Base-by-base conservation (phyloP, 2,329 filamentous ascomycete genomes). In the Cladosporium sp. region DNA sequence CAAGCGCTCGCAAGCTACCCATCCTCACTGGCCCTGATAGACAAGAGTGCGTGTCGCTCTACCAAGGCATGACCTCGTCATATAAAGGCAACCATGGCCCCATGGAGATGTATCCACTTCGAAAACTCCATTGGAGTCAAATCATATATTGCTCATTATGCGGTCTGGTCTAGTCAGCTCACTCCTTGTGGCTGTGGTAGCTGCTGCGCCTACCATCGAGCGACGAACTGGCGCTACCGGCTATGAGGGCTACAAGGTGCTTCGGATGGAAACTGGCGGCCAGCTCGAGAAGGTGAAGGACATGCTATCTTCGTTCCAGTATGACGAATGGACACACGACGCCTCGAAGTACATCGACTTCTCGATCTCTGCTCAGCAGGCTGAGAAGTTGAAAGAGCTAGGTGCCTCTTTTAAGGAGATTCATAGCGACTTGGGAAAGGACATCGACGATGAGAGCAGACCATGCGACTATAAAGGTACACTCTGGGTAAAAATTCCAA, bases 351-450 rank as follows among this genome's bases (percentile, higher is more conserved):
- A 78, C 32, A 59, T 69, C 14, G 67, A 69, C 41, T 66, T 68
- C 15, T 65, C 68, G 10, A 41, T 68, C 26, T 49, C 66, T 1
- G 26, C 52, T 3, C 36, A 65, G 3, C 64, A 68, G n/a, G 61
- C 59, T 7, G 54, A 61, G 55, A 55, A 68, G 51, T 74, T 82
- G 36, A 69, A 75, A 12, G 71, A 69, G 2, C 67, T 82, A 1
- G 69, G 75, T 14, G 76, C 51, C 15, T 32, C 51, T 30, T 80
- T 54, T 28, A 64, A 73, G 77, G 32, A 78, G 24, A 77, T 84
- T 74, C 80, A 83, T 65, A 76, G 78, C 49, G 75, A 84, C 70
- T 74, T 84, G 4, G 81, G 80, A 14, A 72, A 71, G 18, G 78
- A 80, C 1, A 84, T 84, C 65, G 51, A 28, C n/a, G 41, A 64